Evolutionary conservation across 2,329 filamentous ascomycete species (phyloP).

Genomic region (Incumbomyces lentus): DNA sequence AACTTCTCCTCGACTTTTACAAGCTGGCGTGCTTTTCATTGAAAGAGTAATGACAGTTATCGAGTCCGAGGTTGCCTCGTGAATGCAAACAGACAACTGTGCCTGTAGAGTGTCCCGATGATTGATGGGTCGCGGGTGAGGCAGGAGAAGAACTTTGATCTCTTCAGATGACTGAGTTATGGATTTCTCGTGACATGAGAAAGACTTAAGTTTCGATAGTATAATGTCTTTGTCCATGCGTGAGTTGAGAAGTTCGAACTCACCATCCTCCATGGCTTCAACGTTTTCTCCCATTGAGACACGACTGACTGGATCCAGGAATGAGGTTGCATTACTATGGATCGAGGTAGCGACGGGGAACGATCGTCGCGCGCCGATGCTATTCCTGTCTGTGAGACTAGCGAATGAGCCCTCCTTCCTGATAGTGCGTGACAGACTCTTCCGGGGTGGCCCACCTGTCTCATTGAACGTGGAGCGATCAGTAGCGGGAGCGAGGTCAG

Average conservation of each 20-base stretch:
- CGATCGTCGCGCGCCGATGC: slow-evolving; percentile 47
- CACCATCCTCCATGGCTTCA: slow-evolving; percentile 8
- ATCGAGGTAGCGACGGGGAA: slow-evolving; percentile 42
- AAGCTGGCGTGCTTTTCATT: slow-evolving; percentile 31
- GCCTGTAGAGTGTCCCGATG: slow-evolving; percentile 5
- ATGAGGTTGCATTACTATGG: slow-evolving; percentile 46
- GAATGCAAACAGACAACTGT: slow-evolving; percentile 51
- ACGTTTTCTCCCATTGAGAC: slow-evolving; percentile 4
- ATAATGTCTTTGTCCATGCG: slow-evolving; percentile 11
- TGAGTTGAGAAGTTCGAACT: not conserved
- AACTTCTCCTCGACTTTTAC: slow-evolving; percentile 8
- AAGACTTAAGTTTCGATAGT: slow-evolving; percentile 18
- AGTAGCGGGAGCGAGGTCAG: slow-evolving; percentile 75
- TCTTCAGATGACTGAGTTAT: not conserved
- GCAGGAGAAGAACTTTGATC: not conserved
- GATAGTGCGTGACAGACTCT: slow-evolving; percentile 37
- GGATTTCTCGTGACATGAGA: slow-evolving; percentile 9
- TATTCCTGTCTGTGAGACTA: slow-evolving; percentile 53
- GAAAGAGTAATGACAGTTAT: slow-evolving; percentile 58
- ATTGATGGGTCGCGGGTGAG: not conserved
- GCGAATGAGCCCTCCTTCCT: slow-evolving; percentile 67
- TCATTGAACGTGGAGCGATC: slow-evolving; percentile 74
- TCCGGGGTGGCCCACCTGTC: slow-evolving; percentile 41
- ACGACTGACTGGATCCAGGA: slow-evolving; percentile 42
- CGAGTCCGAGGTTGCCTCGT: slow-evolving; percentile 57